These are phyloP conservation scores for Glutinoglossum americanum DNA, from an alignment of 495 filamentous ascomycete species.

Conservation along the genomic window DNA sequence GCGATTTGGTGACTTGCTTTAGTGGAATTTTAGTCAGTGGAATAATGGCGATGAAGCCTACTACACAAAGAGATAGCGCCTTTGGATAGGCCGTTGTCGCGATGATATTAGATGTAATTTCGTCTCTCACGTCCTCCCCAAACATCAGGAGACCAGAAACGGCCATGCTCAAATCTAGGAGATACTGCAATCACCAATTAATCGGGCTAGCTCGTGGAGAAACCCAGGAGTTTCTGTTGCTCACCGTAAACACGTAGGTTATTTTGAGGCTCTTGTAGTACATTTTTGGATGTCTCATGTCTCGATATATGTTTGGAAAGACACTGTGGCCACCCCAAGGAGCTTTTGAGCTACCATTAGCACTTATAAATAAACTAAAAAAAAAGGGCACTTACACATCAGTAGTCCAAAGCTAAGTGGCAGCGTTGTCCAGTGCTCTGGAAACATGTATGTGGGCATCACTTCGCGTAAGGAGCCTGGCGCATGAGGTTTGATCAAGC, in stretches of 20 bases:
- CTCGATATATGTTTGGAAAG: constrained; percentile 91
- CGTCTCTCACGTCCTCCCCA: constrained; percentile 61
- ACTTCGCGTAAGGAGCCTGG: constrained; percentile 76
- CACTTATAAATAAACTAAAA: neutral
- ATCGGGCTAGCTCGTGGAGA: neutral
- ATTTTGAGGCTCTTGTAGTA: constrained; percentile 55
- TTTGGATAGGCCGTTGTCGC: constrained; percentile 49
- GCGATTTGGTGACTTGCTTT: constrained; percentile 33
- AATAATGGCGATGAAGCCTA: constrained; percentile 73
- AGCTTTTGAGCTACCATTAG: constrained; percentile 18
- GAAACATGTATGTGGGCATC: constrained; percentile 58
- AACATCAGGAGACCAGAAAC: constrained; percentile 83
- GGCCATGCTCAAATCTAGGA: constrained; percentile 61
- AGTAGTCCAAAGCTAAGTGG: constrained; percentile 88
- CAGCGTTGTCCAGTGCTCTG: constrained; percentile 66
- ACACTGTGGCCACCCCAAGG: constrained; percentile 93
- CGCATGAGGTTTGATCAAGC: constrained; percentile 52
- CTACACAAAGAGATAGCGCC: constrained; percentile 52
- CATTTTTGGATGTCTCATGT: constrained; percentile 88
- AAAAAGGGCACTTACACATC: constrained; percentile 37
- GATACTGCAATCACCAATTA: constrained; percentile 28
- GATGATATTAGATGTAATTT: constrained; percentile 79
- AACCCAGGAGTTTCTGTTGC: constrained; percentile 6
- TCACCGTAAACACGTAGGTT: constrained; percentile 79
- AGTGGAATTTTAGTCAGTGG: constrained; percentile 87